Conservation (phyloP, 768 basidiomycete species). For the Wakefieldia striispora region DNA sequence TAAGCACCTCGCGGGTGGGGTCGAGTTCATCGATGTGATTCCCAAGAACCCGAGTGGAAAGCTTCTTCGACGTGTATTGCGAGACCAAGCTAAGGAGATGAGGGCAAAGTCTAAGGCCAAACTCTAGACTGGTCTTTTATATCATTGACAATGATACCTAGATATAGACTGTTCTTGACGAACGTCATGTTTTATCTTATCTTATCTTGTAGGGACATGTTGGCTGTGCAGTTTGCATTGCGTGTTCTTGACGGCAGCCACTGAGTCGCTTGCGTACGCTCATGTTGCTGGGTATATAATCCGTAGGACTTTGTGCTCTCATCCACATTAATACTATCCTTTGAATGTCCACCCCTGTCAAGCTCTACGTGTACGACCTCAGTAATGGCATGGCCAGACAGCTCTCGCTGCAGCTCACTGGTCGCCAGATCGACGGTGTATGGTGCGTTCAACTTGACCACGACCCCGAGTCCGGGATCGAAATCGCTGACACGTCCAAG, state of each 20-base stretch:
- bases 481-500: constrained; percentile 10
- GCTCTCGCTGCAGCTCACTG: constrained; percentile 78
- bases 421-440: constrained; percentile 89
- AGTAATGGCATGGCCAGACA: constrained; percentile 81
- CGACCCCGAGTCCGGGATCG: neutral
- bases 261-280: constrained; percentile 16
- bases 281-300: neutral
- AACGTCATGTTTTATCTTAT: constrained; percentile 15
- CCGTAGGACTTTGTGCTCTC: too few relatives aligned
- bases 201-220: constrained; percentile 7
- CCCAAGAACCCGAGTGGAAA: constrained; percentile 68
- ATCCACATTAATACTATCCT: neutral
- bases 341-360: constrained; percentile 43
- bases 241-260: neutral
- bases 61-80: constrained; percentile 48
- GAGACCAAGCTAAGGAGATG: constrained; percentile 45
- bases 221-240: too few relatives aligned
- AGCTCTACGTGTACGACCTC: constrained; percentile 90
- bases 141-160: too few relatives aligned
- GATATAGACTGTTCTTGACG: too few relatives aligned
- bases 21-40: constrained; percentile 52
- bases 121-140: constrained; percentile 15
- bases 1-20: constrained; percentile 58
- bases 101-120: constrained; percentile 20
- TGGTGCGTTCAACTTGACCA: constrained; percentile 57